These are phyloP conservation scores for Ustilago cynodontis DNA, from an alignment of 1,284 basidiomycete species.

Conservation along the genomic window DNA sequence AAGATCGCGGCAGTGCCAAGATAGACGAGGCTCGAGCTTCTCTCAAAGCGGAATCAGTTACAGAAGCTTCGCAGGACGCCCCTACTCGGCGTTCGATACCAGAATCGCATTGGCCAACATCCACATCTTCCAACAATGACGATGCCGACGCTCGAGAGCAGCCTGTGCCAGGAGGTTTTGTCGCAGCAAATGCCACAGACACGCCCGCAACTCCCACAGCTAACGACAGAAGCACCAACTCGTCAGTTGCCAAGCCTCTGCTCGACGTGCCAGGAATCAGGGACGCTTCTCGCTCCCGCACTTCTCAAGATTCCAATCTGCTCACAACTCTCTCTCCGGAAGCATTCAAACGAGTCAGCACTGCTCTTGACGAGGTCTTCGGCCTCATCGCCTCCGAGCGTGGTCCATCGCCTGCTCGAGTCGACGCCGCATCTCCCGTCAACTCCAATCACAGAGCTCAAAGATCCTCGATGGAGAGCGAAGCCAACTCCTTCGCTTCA, in stretches of 20 bases:
- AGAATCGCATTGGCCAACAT: neutral
- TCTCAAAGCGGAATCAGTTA: neutral
- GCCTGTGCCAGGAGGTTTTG: slow-evolving; percentile 36
- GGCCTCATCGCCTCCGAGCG: slow-evolving; percentile 50
- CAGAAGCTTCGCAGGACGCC: neutral
- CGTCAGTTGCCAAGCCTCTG: neutral
- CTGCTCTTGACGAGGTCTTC: slow-evolving; percentile 63
- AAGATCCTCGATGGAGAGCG: slow-evolving; percentile 51
- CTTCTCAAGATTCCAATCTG: slow-evolving; percentile 33
- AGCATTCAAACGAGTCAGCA: slow-evolving; percentile 64
- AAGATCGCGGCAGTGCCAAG: slow-evolving; percentile 25
- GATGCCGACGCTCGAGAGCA: neutral
- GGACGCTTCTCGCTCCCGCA: slow-evolving; percentile 9
- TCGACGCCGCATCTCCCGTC: neutral
- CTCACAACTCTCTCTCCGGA: slow-evolving; percentile 58
- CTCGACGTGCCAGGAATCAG: slow-evolving; percentile 15
- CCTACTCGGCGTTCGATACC: neutral
- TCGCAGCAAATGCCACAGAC: neutral
- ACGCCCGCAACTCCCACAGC: neutral
- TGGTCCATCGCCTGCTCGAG: slow-evolving; percentile 9
- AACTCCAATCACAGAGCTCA: slow-evolving; percentile 7
- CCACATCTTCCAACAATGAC: neutral
- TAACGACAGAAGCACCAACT: neutral
- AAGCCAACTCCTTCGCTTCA: slow-evolving; percentile 51
- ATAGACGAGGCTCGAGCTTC: slow-evolving; percentile 2